Conservation (phyloP, 2,329 filamentous ascomycete genomes). For the Talaromyces verruculosus region DNA sequence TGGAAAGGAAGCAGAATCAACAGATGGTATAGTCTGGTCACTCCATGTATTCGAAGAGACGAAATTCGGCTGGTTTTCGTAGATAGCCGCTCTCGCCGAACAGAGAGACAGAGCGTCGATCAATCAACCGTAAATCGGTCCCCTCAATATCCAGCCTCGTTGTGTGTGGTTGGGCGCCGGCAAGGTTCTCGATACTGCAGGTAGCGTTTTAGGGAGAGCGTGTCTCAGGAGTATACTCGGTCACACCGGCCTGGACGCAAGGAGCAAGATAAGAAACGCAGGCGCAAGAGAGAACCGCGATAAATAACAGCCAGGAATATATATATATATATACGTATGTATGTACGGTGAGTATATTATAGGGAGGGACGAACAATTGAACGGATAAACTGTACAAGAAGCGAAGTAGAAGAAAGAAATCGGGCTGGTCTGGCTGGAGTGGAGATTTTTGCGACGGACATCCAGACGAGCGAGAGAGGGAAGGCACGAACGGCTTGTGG, state of each 20-base stretch:
- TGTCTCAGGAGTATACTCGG: constrained; percentile 6
- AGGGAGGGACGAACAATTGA: background rate
- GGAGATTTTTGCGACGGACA: constrained; percentile 9
- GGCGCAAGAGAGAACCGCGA: background rate
- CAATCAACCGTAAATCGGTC: background rate
- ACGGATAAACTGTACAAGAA: background rate
- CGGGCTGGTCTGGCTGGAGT: constrained; percentile 1
- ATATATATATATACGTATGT: background rate
- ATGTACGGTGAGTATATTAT: background rate
- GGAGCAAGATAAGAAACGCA: background rate
- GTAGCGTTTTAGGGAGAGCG: constrained; percentile 1
- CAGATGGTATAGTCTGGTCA: constrained; percentile 1
- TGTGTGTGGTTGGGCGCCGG: constrained; percentile 8
- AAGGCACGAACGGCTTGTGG: constrained; percentile 12
- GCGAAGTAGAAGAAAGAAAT: background rate
- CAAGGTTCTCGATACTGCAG: constrained; percentile 8
- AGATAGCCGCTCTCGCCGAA: background rate
- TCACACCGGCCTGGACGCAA: background rate
- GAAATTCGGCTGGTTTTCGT: background rate
- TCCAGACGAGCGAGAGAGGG: background rate
- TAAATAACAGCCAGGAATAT: background rate
- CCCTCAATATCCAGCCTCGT: constrained; percentile 2
- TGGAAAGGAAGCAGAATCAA: background rate
- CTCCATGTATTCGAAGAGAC: constrained; percentile 15
- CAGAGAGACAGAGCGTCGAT: background rate